Evolutionary conservation across 2,329 filamentous ascomycete species (phyloP), one percentile per base, ranked within the genome.

Genomic region (Zasmidium cellare): DNA sequence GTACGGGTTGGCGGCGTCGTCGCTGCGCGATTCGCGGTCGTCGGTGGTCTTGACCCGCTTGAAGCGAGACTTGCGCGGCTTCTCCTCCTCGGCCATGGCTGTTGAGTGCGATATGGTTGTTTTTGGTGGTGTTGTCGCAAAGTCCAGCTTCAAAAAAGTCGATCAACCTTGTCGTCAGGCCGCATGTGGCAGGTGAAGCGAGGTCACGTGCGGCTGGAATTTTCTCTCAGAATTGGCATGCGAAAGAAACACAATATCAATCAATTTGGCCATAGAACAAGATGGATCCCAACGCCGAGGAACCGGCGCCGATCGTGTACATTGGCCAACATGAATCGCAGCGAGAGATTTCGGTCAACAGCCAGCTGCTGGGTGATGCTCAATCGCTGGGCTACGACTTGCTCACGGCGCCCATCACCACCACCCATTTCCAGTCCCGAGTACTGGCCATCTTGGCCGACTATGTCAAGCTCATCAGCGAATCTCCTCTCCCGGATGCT

Each of bases 381-480:
- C 81, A 91, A 50, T 53, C 66, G 49, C 51, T 62, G 63, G 87
- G 88, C 68, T 91, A 93, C 78, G 85, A 87, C 70, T 90, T 92
- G 78, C 82, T 90, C 63, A 92, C 90, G 3, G 87, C 86, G 18
- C 88, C 89, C 51, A 87, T 96, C 71, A 93, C 90, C 41, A 94
- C 89, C 68, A 74, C 79, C 19, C 81, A 86, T 68, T 94, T 93
- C 73, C 87, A 86, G 62, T 79, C 84, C 24, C 83, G 89, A 56
- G 85, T 94, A 16, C 79, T 88, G 63, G 77, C 79, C 22, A 77
- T 90, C 25, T 78, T 90, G 28, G 79, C 82, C 46, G 74, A 78
- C 46, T 84, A 89, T 69, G 74, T 84, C 11, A 70, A 77, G 3
- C 70, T 77, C 14, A 69, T 84, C 19, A 75, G 62, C 16, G 28